Percentiles rank a stretch among this genome's conserved stretches.
These are phyloP conservation scores for Nicotiana obtusifolia DNA, from an alignment of 257 asterid genomes.

Conservation along the genomic window DNA sequence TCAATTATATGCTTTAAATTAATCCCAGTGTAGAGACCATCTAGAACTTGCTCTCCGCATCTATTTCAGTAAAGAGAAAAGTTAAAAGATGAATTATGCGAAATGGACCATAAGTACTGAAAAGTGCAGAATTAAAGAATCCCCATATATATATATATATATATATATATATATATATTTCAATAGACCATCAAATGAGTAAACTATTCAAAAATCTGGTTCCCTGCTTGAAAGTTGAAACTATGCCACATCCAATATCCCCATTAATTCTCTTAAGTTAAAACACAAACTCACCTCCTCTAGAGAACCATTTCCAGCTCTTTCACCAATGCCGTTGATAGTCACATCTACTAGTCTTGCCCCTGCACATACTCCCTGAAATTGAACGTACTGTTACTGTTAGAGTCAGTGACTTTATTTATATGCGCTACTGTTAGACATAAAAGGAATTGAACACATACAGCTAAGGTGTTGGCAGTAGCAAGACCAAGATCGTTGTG, in stretches of 20 bases:
- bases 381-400: conserved; percentile 8
- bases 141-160: neutral
- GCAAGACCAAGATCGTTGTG: conserved; percentile 94
- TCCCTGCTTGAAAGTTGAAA: too few species aligned
- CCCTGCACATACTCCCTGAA: conserved; percentile 80
- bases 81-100: neutral
- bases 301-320: conserved; percentile 57
- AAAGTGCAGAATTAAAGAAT: neutral
- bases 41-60: conserved; percentile 24
- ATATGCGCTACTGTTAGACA: too few species aligned
- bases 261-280: too few species aligned
- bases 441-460: neutral
- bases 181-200: too few species aligned
- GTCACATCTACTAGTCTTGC: conserved; percentile 93
- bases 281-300: conserved; percentile 59
- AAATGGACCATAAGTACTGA: neutral
- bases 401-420: too few species aligned
- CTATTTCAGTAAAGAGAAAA: conserved; percentile 26
- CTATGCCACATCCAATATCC: too few species aligned
- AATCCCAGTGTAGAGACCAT: conserved; percentile 79
- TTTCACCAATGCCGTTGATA: conserved; percentile 45
- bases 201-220: too few species aligned
- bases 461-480: conserved; percentile 81
- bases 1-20: conserved; percentile 56
- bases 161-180: neutral